Percentiles rank a stretch among this genome's conserved stretches.
These are phyloP conservation scores for Hypoxylon lenormandii DNA, from an alignment of 495 filamentous ascomycete species.

Conservation along the genomic window DNA sequence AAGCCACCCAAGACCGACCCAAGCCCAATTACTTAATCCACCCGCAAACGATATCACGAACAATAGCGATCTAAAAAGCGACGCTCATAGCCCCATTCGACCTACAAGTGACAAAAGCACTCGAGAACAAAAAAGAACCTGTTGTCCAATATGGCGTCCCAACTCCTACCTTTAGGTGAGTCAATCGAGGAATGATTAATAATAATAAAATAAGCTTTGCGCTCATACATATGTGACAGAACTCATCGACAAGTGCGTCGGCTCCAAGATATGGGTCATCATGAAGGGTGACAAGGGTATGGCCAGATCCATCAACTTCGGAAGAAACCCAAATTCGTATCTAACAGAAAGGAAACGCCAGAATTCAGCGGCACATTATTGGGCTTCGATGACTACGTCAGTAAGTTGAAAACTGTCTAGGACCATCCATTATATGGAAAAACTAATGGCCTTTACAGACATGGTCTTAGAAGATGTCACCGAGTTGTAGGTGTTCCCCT, in stretches of 20 bases:
- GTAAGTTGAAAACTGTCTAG: conserved; percentile 69
- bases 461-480: conserved; percentile 99
- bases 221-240: conserved; percentile 67
- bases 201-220: conserved; percentile 1
- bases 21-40: conserved; percentile 7
- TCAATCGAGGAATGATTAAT: conserved; percentile 19
- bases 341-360: conserved; percentile 54
- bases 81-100: too few species aligned
- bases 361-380: conserved; percentile 94
- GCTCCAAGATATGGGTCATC: conserved; percentile 96
- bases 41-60: not conserved
- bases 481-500: conserved; percentile 78
- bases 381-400: conserved; percentile 99
- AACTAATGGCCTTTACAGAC: conserved; percentile 65
- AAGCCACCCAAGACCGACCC: not conserved
- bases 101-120: not conserved
- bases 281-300: conserved; percentile 98
- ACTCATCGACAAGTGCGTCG: conserved; percentile 98
- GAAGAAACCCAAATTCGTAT: not conserved
- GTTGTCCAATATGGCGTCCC: conserved; percentile 73
- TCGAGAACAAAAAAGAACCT: not conserved
- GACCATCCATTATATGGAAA: not conserved
- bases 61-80: not conserved
- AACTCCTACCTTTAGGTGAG: conserved; percentile 81
- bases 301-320: conserved; percentile 1